Evolutionary conservation across 345 rosid genomes (phyloP).

Genomic region (Durio zibethinus): DNA sequence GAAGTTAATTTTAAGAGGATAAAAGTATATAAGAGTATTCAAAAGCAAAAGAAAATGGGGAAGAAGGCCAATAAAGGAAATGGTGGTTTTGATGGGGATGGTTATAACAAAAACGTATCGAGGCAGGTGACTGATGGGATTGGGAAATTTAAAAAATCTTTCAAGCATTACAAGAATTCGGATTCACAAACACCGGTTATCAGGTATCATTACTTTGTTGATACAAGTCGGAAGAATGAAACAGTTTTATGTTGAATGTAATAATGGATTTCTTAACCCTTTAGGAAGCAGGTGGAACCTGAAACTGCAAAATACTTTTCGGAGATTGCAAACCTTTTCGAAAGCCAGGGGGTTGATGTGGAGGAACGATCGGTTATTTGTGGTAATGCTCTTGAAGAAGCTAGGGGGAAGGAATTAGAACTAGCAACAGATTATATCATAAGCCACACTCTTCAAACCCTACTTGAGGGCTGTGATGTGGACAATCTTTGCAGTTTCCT

Average conservation of each 20-base stretch:
- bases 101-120: conserved; percentile 30
- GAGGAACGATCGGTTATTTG: conserved; percentile 61
- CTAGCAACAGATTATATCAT: conserved; percentile 87
- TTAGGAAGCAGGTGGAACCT: conserved; percentile 86
- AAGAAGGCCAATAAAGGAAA: conserved; percentile 48
- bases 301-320: conserved; percentile 71
- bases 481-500: conserved; percentile 83
- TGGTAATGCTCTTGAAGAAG: conserved; percentile 11
- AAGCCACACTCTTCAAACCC: conserved; percentile 78
- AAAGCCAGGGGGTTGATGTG: conserved; percentile 63
- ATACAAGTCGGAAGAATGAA: neutral
- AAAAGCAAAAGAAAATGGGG: conserved; percentile 39
- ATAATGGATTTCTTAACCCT: conserved; percentile 4
- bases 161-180: conserved; percentile 38
- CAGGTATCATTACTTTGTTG: conserved; percentile 36
- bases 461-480: conserved; percentile 80
- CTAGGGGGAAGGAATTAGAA: conserved; percentile 31
- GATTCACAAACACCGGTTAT: conserved; percentile 49
- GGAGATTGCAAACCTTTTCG: conserved; percentile 79
- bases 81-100: conserved; percentile 47
- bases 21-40: conserved; percentile 24
- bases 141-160: conserved; percentile 16
- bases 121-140: conserved; percentile 25
- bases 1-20: neutral
- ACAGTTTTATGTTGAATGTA: neutral